phyloP scores from a whole-genome alignment of 768 basidiomycete species.

The Tulasnella calospora region DNA sequence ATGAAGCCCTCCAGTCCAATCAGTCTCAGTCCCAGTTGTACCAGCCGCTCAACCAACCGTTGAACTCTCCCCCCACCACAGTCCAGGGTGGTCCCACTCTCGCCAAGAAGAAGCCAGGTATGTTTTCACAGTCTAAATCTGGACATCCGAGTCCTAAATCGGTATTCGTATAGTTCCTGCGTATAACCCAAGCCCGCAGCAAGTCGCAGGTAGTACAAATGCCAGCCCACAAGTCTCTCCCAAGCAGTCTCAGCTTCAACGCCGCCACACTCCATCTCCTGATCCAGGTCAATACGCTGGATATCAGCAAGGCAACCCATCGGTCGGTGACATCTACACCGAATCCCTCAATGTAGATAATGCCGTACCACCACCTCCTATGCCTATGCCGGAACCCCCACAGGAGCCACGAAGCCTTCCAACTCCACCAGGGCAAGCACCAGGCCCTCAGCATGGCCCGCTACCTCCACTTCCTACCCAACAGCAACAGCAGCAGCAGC shows the following conservation, averaged over 20 bases:
- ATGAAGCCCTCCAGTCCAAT: slow-evolving; percentile 60
- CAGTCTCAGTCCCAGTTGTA: slow-evolving; percentile 38
- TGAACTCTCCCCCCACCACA: slow-evolving; percentile 30
- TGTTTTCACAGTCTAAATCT: neutral
- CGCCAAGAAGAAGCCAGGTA: slow-evolving; percentile 60
- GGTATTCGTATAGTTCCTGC: slow-evolving; percentile 38
- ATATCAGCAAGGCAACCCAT: neutral
- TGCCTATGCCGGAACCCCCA: neutral
- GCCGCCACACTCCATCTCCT: slow-evolving; percentile 28
- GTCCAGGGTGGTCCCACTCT: neutral
- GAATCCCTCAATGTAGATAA: neutral
- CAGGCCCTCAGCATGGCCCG: slow-evolving; percentile 17
- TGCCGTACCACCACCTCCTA: neutral
- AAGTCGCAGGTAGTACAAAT: slow-evolving; percentile 40
- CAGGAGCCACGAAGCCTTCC: slow-evolving; percentile 15
- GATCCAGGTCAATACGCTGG: slow-evolving; percentile 36
- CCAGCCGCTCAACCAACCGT: neutral
- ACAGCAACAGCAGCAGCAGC: neutral
- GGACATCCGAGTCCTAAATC: neutral
- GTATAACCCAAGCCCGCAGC: slow-evolving; percentile 31
- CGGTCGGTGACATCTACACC: neutral
- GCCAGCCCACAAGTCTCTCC: slow-evolving; percentile 51
- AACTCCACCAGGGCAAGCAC: neutral
- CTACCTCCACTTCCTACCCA: slow-evolving; percentile 22
- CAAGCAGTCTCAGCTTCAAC: slow-evolving; percentile 44